Evolutionary conservation across 1,139 yeast genomes (phyloP), one percentile per base, ranked within the genome.

Genomic region (Arxiozyma telluris): DNA sequence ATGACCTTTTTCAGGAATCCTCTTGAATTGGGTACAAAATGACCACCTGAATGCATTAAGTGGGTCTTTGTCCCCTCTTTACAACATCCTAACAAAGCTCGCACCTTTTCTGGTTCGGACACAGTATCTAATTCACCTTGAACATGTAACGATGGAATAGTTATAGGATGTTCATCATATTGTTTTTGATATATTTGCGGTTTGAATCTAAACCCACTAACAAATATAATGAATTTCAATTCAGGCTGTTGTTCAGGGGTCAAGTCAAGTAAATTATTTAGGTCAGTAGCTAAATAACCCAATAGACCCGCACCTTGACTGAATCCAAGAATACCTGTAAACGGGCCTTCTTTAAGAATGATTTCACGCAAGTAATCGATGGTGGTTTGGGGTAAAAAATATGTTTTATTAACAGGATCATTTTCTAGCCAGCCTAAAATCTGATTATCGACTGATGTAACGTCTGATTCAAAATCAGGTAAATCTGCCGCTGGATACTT

Each of bases 231-330:
- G 69, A 88, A 91, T 64, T 84, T 79, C 59, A 88, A 71, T 1
- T 78, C 73, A 9, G 76, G 76, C 53, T 76, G 80, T 43, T 66
- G 57, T 6, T 58, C 62, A 18, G 50, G 49, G 1, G 65, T 57
- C 44, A 68, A 51, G 12, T 56, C 53, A 22, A 72, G 54, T 8
- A 77, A 57, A 18, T 71, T 63, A 52, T 70, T 65, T 45, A 80
- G 67, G 44, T 72, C 69, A 21, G 80, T 78, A 51, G 79, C 68
- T 4, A 82, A 59, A n/a, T 79, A 71, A 2, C 84, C 87, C 0
- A 91, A 80, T 64, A 91, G 71, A 1, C 94, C 96, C 0, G 96
- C 94, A 53, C 98, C 98, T 70, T 93, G 98, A 41, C 94, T 84
- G 64, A 93, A 93, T 1, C 97, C 98, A 52, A 91, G 70, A 15